Evolutionary conservation across 139 green algal genomes (phyloP).

Genomic region (Coelastrella sp.): DNA sequence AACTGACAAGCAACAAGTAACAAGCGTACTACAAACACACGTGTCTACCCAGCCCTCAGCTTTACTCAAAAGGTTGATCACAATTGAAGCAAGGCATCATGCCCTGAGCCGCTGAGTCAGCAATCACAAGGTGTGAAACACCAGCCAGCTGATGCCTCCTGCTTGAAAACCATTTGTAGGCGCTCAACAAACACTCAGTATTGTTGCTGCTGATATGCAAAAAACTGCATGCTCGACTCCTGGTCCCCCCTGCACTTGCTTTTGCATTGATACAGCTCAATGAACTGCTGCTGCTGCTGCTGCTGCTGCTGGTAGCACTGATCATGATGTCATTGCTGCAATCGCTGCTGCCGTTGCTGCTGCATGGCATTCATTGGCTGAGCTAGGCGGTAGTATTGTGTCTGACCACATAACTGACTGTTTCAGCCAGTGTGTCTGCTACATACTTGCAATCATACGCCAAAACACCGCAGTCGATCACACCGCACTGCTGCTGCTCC

Average conservation of each 20-base stretch:
- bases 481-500: not conserved
- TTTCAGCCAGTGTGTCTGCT: not conserved
- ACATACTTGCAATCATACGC: not conserved
- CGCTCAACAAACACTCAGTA: no score
- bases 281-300: not conserved
- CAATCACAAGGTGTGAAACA: no score
- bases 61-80: no score
- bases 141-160: no score
- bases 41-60: no score
- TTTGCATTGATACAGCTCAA: not conserved
- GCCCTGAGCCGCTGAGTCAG: no score
- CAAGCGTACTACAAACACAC: no score
- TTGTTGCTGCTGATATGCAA: slow-evolving; percentile 6
- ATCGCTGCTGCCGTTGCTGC: not conserved
- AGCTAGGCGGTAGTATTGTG: not conserved
- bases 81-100: no score
- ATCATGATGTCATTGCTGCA: not conserved
- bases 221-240: no score
- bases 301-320: not conserved
- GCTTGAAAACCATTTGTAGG: no score
- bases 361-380: not conserved
- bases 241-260: not conserved
- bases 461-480: not conserved
- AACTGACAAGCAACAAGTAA: no score
- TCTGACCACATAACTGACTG: not conserved